A percentile compares a stretch with the other conserved stretches of the same genome.
These are phyloP conservation scores for Gaillardinia entomophila DNA, from an alignment of 805 yeast species.

Conservation along the genomic window DNA sequence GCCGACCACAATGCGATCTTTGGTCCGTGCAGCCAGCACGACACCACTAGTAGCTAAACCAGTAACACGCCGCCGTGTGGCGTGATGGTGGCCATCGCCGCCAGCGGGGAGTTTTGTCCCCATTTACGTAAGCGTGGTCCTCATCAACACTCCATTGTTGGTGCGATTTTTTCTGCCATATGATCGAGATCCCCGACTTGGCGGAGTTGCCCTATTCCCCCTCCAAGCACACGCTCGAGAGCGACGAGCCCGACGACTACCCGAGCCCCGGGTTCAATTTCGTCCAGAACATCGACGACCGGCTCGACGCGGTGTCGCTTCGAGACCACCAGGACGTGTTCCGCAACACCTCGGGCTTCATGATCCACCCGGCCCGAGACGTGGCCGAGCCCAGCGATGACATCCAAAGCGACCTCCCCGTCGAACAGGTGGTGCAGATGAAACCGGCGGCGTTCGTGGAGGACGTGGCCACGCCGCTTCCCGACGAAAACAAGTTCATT, in stretches of 20 bases:
- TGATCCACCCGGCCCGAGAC: background rate
- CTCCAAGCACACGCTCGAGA: constrained; percentile 8
- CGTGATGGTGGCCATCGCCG: too few species aligned
- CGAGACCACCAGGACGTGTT: background rate
- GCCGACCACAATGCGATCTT: too few species aligned
- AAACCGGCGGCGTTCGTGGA: too few species aligned
- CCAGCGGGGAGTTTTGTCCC: too few species aligned
- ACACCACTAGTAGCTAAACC: too few species aligned
- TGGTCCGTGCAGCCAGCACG: too few species aligned
- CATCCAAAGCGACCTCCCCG: background rate
- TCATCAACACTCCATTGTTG: too few species aligned
- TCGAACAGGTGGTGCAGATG: constrained; percentile 1
- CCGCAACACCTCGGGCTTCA: background rate
- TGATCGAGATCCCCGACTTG: constrained; percentile 43
- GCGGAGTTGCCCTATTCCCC: constrained; percentile 18
- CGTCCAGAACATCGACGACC: constrained; percentile 1
- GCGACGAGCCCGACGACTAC: constrained; percentile 10
- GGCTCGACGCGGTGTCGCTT: background rate
- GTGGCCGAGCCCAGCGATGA: background rate
- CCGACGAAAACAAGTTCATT: constrained; percentile 1
- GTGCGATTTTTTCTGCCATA: too few species aligned
- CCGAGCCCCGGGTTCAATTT: constrained; percentile 3
- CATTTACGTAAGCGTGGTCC: too few species aligned
- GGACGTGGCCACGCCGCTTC: background rate
- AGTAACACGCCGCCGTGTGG: too few species aligned